Evolutionary conservation across 257 asterid genomes (phyloP), one percentile per base, ranked within the genome.

Genomic region (Solanum phureja): DNA sequence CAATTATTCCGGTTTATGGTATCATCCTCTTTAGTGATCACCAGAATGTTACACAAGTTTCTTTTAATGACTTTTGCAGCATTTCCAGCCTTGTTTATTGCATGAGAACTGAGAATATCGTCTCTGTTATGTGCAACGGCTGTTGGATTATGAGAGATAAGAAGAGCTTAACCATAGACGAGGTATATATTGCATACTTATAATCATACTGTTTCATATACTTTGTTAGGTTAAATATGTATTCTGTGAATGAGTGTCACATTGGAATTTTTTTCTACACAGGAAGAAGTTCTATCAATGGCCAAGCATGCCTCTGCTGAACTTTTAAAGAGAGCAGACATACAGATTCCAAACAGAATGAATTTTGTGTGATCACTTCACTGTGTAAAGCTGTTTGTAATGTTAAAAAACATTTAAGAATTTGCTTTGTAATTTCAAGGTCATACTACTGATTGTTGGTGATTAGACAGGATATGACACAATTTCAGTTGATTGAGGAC

Each of bases 41-140:
- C 66, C 29, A 27, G 69, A 82, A 72, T 46, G 62, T 82, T 27
- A 49, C 42, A 49, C 66, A 6, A 31, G 73, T 21, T 60, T 58
- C 81, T 74, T 89, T 84, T 49, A 27, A 82, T 38, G 12, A 33
- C 58, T 31, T 31, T 87, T 94, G 96, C 94, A 95, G 98, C 94
- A 93, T 95, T 79, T 95, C 98, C 56, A 93, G 96, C 92, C 95
- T 95, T 21, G 97, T 94, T 62, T 95, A 93, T 89, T 88, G 96
- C 93, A 91, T 93, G 98, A 93, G 98, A 69, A 92, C 92, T 24
- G 98, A 95, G 91, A 95, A 94, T 56, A 94, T 93, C 21, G 88
- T 90, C 24, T 93, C 97, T 1, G 89, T 95, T 35, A 92, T 95
- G 95, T 94, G 98, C 91, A 93, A 95, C 21, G 98, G 98, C 19